Evolutionary conservation across 805 yeast species (phyloP), one percentile per base, ranked within the genome.

Genomic region (Pichia deserticola): DNA sequence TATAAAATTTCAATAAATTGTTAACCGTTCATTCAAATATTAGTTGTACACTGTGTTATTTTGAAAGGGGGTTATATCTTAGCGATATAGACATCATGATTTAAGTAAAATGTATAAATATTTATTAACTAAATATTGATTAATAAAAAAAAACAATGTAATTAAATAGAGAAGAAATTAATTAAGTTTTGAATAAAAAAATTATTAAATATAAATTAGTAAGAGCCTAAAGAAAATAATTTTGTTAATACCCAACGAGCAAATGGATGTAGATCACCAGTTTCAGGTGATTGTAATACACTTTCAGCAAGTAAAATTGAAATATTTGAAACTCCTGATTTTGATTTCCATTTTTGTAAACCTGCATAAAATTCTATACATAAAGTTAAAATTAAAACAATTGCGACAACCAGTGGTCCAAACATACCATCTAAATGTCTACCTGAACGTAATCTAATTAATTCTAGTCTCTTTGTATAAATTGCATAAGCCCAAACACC

Each of bases 401-500:
- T 52, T 5, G 93, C 87, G 40, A 93, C 76, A 13, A 90, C 71
- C 46, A 93, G 62, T 0, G 99, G 99, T 11, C 99, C 99, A 50
- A 86, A 61, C 47, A 95, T 83, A 43, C 88, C 90, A 69, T 92
- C 98, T 59, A 92, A 74, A 66, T 90, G 97, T 58, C 77, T 78
- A 45, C 92, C 95, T 30, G 89, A 84, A 66, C 98, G 81, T 64
- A 81, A 82, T 64, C 75, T 79, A 63, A 92, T 93, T 49, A 84
- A 75, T 35, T 73, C 74, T 56, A 90, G 72, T 63, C 99, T 79
- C 56, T 72, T 75, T 62, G 79, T 69, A 68, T 86, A 92, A 48
- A 86, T 80, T 53, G 71, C 75, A 68, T 89, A 92, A 30, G 96
- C 96, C 99, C 99, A 92, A 30, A 79, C 57, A 42, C 95, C 92